Conservation (phyloP, 2,329 filamentous ascomycete species). For the Pseudocercospora vitis region DNA sequence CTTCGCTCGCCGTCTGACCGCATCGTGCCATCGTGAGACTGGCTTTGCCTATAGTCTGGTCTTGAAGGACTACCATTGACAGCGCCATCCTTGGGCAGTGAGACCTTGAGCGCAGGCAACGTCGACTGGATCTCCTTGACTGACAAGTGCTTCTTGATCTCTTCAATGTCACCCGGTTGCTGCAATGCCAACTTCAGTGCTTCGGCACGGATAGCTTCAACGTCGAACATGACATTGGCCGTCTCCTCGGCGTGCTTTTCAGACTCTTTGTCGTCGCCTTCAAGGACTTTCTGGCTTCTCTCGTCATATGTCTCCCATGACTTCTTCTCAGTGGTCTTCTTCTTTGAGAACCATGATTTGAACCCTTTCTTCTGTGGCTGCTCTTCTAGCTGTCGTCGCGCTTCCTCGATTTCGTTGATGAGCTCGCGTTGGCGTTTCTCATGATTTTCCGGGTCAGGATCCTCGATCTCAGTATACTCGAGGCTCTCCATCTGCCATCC, state of each 20-base stretch:
- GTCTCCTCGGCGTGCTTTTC: conserved; percentile 38
- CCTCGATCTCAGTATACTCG: conserved; percentile 94
- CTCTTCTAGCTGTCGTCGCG: conserved; percentile 79
- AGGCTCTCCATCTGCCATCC: conserved; percentile 91
- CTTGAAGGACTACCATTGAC: conserved; percentile 15
- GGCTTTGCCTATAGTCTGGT: conserved; percentile 11
- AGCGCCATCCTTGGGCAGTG: conserved; percentile 13
- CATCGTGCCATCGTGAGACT: conserved; percentile 17
- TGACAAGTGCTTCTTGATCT: conserved; percentile 66
- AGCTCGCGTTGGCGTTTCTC: conserved; percentile 82
- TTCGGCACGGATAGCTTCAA: conserved; percentile 78
- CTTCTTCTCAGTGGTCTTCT: conserved; percentile 72
- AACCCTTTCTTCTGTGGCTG: conserved; percentile 71
- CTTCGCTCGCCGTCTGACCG: neutral
- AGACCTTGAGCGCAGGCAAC: conserved; percentile 82
- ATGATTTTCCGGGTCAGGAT: conserved; percentile 94
- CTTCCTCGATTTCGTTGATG: conserved; percentile 95
- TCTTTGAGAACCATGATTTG: conserved; percentile 75
- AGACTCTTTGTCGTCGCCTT: conserved; percentile 47
- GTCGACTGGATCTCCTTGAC: conserved; percentile 74
- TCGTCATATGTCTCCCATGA: conserved; percentile 96
- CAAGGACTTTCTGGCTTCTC: conserved; percentile 45
- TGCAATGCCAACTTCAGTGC: conserved; percentile 75
- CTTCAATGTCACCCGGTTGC: conserved; percentile 65
- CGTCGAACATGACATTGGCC: conserved; percentile 76